Conservation (phyloP, 2,329 filamentous ascomycete genomes). For the Pseudodiploospora longispora region DNA sequence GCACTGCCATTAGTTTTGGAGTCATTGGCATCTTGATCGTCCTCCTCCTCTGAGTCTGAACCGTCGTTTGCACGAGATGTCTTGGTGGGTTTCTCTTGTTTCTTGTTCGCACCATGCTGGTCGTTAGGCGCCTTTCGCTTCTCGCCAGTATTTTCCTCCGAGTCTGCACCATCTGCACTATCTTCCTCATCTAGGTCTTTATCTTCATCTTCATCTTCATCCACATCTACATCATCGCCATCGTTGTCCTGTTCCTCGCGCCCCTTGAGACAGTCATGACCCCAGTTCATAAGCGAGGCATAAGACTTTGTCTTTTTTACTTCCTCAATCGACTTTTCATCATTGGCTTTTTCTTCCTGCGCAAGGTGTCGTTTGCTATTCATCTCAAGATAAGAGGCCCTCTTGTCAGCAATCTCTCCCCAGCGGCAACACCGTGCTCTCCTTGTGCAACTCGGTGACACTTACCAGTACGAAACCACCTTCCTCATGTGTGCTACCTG, state of each 20-base stretch:
- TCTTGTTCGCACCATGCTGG: slow-evolving; percentile 21
- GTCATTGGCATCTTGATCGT: not conserved
- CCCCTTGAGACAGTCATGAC: slow-evolving; percentile 43
- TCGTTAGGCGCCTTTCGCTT: slow-evolving; percentile 19
- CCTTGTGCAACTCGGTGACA: not conserved
- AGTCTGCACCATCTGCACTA: not conserved
- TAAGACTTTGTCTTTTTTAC: slow-evolving; percentile 44
- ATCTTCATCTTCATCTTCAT: slow-evolving; percentile 3
- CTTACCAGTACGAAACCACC: slow-evolving; percentile 53
- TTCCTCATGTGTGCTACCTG: slow-evolving; percentile 52
- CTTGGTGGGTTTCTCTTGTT: slow-evolving; percentile 17
- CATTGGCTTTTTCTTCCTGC: slow-evolving; percentile 52
- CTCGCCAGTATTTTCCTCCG: slow-evolving; percentile 14
- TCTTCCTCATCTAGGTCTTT: slow-evolving; percentile 6
- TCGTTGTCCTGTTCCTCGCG: slow-evolving; percentile 10
- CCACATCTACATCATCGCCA: slow-evolving; percentile 6
- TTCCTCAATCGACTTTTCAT: slow-evolving; percentile 39
- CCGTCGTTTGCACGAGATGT: slow-evolving; percentile 4
- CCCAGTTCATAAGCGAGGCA: slow-evolving; percentile 56
- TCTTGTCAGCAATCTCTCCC: not conserved
- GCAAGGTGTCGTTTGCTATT: slow-evolving; percentile 53
- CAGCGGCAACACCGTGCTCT: not conserved
- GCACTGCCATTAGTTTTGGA: not conserved
- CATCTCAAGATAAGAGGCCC: not conserved
- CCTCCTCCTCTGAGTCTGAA: not conserved